Base-by-base conservation (phyloP, 129 eudicot genomes). In the Calendula officinalis region DNA sequence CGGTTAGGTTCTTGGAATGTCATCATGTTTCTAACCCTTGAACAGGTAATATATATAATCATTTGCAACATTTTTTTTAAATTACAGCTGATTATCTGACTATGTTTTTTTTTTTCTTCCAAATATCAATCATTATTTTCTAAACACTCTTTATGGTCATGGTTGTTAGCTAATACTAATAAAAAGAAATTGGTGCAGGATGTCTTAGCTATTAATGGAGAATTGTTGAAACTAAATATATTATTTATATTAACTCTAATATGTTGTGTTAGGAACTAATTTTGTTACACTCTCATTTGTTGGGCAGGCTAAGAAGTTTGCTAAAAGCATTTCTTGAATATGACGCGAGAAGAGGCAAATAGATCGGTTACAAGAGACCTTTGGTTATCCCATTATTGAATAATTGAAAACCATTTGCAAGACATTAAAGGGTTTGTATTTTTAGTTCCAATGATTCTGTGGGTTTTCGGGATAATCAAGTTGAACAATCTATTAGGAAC, bases 1-100 rank as follows among this genome's bases (percentile, higher is more conserved):
- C 81, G 97, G 66, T 80, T 90, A 58, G 97, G 97, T 39, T 90
- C 97, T 15, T 90, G 97, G 97, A 90, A 90, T 53, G 97, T 90
- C 69, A 83, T 90, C 71, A 90, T 90, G 97, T 90, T 90, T 82
- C 63, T 90, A 68, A 90, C 97, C 6, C 75, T 90, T 60, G 95
- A 90, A 76, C 97, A 90, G 92, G 95, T 88, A 22, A 72, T 13
- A 40, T 8, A 12, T 39, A 14, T 12, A 38, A 15, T 49, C 10
- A 47, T 12, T 42, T 43, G 17, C 27, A 32, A 7, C 33, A 13
- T 35, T 43, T 22, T 22, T 22, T 22, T 22, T 22, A 22, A 22
- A 32, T 44, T 27, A 36, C 7, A n/a, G 22, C 35, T 45, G 11
- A n/a, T 4, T 8, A 15, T 14, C 8, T 30, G 40, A 44, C 30